These are phyloP conservation scores for Monosporascus ibericus DNA, from an alignment of 2,329 filamentous ascomycete genomes.

Conservation along the genomic window DNA sequence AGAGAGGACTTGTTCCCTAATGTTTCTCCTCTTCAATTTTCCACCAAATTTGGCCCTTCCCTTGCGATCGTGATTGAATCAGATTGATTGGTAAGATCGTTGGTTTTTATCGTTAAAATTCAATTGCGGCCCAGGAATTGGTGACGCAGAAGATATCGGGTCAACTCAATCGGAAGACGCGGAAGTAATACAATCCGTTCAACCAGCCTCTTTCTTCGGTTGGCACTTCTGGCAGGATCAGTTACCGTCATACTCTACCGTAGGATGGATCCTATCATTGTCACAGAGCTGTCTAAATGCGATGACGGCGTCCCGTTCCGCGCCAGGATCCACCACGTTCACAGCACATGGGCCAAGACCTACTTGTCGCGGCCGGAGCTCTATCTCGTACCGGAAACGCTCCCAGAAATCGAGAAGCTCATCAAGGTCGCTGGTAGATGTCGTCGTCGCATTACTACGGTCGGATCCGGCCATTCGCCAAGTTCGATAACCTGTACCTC, in stretches of 20 bases:
- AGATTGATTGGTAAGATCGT: no score
- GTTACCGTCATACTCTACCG: background rate
- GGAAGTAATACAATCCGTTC: background rate
- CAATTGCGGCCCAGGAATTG: no score
- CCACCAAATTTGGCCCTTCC: no score
- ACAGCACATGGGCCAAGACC: conserved; percentile 92
- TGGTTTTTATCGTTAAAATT: no score
- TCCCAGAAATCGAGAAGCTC: conserved; percentile 77
- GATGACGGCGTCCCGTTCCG: conserved; percentile 62
- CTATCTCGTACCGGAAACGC: conserved; percentile 76
- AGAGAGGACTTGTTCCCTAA: no score
- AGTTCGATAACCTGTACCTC: conserved; percentile 89
- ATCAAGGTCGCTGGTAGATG: conserved; percentile 75
- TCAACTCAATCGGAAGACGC: no score
- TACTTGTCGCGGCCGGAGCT: conserved; percentile 86
- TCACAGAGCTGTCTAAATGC: conserved; percentile 17
- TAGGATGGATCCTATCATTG: conserved; percentile 21
- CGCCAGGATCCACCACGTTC: conserved; percentile 63
- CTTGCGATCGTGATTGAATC: no score
- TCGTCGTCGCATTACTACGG: conserved; percentile 73
- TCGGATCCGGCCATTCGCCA: conserved; percentile 90
- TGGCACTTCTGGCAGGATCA: background rate
- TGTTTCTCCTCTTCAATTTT: no score
- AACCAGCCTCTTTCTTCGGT: background rate
- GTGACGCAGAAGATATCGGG: no score